phyloP scores from a whole-genome alignment of 1,139 yeast genomes.

The Yamadazyma songkhlaensis region DNA sequence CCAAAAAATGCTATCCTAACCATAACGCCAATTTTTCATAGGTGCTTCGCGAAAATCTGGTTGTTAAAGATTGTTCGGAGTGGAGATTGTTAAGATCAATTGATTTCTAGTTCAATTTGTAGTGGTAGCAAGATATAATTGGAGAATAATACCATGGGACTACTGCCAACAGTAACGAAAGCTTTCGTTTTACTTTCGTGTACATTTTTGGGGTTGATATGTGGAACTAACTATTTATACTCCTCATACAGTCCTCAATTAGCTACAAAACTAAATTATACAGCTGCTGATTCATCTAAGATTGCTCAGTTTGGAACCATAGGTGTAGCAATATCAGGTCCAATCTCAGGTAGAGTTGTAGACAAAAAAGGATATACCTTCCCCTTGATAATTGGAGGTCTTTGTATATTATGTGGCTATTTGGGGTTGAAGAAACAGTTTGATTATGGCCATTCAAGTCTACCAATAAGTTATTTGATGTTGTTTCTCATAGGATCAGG shows the following conservation, averaged over 20 bases:
- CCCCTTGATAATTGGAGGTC: constrained; percentile 44
- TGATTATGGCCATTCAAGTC: constrained; percentile 26
- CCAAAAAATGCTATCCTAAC: constrained; percentile 63
- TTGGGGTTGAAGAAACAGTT: constrained; percentile 46
- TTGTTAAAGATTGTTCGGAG: not conserved
- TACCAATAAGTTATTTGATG: constrained; percentile 33
- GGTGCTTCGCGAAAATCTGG: not conserved
- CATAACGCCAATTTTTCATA: not conserved
- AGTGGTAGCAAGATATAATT: no score
- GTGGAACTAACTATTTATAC: constrained; percentile 61
- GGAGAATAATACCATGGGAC: not conserved
- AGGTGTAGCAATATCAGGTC: constrained; percentile 57
- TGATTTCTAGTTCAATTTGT: no score
- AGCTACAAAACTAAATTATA: constrained; percentile 47
- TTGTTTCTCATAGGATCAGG: constrained; percentile 51
- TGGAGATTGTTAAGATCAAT: not conserved
- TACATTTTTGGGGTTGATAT: constrained; percentile 49
- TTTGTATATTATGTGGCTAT: constrained; percentile 43
- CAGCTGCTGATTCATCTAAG: constrained; percentile 53
- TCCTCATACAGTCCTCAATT: constrained; percentile 66
- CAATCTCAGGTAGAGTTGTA: constrained; percentile 58
- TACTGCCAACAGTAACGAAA: constrained; percentile 28
- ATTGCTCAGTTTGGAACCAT: constrained; percentile 60
- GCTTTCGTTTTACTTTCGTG: constrained; percentile 41
- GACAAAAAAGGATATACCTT: constrained; percentile 50